A percentile compares a stretch with the other conserved stretches of the same genome.
Evolutionary conservation across 2,329 filamentous ascomycete genomes (phyloP).

Genomic region (Aureobasidium sp.): DNA sequence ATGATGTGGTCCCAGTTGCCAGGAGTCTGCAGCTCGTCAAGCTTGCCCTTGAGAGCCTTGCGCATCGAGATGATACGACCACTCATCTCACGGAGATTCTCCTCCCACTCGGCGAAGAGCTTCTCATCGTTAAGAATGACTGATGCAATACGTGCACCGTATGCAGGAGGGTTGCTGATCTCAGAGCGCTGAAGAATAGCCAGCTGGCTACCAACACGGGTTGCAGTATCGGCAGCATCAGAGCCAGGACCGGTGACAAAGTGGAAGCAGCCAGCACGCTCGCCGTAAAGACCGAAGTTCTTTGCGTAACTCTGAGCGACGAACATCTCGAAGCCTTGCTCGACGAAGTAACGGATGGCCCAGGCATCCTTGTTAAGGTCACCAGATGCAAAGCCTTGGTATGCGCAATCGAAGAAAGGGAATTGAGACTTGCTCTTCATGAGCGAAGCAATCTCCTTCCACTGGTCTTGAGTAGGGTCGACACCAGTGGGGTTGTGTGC

Average conservation of each 20-base stretch:
- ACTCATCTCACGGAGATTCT: slow-evolving; percentile 86
- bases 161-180: slow-evolving; percentile 93
- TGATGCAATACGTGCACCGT: slow-evolving; percentile 83
- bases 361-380: slow-evolving; percentile 77
- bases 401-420: slow-evolving; percentile 97
- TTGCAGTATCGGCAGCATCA: slow-evolving; percentile 55
- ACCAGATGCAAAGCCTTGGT: slow-evolving; percentile 95
- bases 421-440: slow-evolving; percentile 77
- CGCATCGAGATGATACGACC: slow-evolving; percentile 94
- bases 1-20: slow-evolving; percentile 96
- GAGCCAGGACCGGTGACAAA: slow-evolving; percentile 68
- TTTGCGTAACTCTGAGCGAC: slow-evolving; percentile 50
- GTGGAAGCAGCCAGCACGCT: slow-evolving; percentile 95
- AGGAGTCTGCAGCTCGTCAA: slow-evolving; percentile 79
- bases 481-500: slow-evolving; percentile 98
- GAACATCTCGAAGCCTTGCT: slow-evolving; percentile 70
- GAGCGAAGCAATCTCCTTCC: slow-evolving; percentile 77
- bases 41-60: slow-evolving; percentile 64
- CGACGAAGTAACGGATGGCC: slow-evolving; percentile 90
- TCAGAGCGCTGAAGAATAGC: slow-evolving; percentile 93
- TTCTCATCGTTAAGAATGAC: slow-evolving; percentile 73
- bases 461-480: slow-evolving; percentile 88
- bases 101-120: slow-evolving; percentile 88
- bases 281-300: slow-evolving; percentile 78
- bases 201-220: slow-evolving; percentile 75